Conservation (phyloP, 495 filamentous ascomycete genomes). For the Neurospora hispaniola region DNA sequence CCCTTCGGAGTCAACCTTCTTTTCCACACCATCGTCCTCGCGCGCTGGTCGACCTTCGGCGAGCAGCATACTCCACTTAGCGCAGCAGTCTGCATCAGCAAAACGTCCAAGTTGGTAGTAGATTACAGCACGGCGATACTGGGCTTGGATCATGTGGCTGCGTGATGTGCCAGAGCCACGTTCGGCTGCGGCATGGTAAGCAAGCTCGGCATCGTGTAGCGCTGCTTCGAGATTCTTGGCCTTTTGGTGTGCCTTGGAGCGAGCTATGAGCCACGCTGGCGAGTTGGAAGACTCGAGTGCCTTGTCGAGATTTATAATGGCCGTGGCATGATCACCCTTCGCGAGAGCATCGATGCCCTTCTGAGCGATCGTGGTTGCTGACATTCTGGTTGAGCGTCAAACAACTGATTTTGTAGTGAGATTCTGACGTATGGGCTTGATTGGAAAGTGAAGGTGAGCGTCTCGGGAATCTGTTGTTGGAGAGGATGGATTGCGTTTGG, state of each 20-base stretch:
- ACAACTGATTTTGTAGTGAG: neutral
- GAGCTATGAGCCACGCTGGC: slow-evolving; percentile 76
- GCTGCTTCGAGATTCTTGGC: slow-evolving; percentile 41
- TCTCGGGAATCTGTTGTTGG: neutral
- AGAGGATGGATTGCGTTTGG: neutral
- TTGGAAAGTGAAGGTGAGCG: neutral
- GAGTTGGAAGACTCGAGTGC: slow-evolving; percentile 62
- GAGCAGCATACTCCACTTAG: slow-evolving; percentile 52
- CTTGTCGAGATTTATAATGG: slow-evolving; percentile 62
- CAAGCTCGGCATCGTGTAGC: slow-evolving; percentile 71
- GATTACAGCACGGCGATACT: slow-evolving; percentile 69
- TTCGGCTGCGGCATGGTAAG: slow-evolving; percentile 54
- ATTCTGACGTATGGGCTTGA: neutral
- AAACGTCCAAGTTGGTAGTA: slow-evolving; percentile 60
- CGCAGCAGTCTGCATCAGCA: slow-evolving; percentile 66
- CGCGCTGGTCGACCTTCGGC: slow-evolving; percentile 31
- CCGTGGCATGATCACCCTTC: slow-evolving; percentile 50
- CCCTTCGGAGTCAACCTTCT: slow-evolving; percentile 28
- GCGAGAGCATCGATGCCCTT: slow-evolving; percentile 48
- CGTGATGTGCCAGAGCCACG: slow-evolving; percentile 53
- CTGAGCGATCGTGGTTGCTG: slow-evolving; percentile 20
- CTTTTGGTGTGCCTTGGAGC: slow-evolving; percentile 73
- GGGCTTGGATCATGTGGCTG: slow-evolving; percentile 68
- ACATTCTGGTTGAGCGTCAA: slow-evolving; percentile 12
- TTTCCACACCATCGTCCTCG: slow-evolving; percentile 31